Base-by-base conservation (phyloP, 2,329 filamentous ascomycete species). In the Venturia oleaginea region DNA sequence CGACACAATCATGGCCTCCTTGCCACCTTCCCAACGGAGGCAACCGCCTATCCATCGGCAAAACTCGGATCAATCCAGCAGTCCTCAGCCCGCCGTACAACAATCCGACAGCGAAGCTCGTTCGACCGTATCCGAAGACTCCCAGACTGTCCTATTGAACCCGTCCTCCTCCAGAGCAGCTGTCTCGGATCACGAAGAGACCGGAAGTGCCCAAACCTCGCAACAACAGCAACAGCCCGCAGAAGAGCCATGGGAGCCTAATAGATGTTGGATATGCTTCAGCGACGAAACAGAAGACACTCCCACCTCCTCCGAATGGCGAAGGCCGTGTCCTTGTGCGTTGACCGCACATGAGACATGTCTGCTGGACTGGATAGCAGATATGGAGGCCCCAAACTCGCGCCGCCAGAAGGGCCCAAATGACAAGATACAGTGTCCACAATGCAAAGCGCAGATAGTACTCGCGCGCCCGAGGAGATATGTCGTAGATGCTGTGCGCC, bases 361-460 rank as follows among this genome's bases (percentile, higher is more conserved):
- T 73, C 82, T 97, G 68, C 81, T 97, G 46, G 89, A 91, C 71
- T 99, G 92, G 92, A 88, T 97, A 22, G 88, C 90, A n/a, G 91
- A 96, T 72, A 85, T 91, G 72, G 92, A 97, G 76, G 80, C 83
- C 27, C 83, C 84, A 1, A 81, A 78, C 43, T 76, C 83, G 22
- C 72, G 79, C 66, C 75, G 78, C 68, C 83, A 72, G 74, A 80
- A 73, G 24, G 71, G 71, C 30, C 73, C 68, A 19, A 67, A 72
- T 34, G 84, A 85, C 64, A 86, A 86, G 67, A 85, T 97, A 67
- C 79, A 84, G 63, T 99, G 94, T 73, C 93, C 93, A 2, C 90
- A 96, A 67, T 99, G 94, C 82, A 94, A 96, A 74, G 83, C 86
- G 1, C 83, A 86, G 68, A 96, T 97, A 70, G 79, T 84, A 62